Evolutionary conservation across 1,139 yeast genomes (phyloP).

Genomic region (Hansenula anomala): DNA sequence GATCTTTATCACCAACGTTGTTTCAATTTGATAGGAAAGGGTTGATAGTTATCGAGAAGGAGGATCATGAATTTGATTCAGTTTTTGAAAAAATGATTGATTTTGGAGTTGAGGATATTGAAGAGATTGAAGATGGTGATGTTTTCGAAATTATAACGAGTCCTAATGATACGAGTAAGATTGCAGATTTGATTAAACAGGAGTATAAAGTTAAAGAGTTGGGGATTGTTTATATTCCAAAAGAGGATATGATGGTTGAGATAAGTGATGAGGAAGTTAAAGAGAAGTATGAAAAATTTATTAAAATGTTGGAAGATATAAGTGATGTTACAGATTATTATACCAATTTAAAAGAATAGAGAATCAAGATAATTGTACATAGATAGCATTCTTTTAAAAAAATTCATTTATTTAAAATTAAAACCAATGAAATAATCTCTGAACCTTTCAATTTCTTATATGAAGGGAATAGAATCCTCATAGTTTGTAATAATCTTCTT

Average conservation of each 20-base stretch:
- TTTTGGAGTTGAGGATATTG: slow-evolving; percentile 80
- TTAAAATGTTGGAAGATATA: slow-evolving; percentile 60
- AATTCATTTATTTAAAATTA: not conserved
- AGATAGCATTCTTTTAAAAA: not conserved
- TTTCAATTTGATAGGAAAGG: slow-evolving; percentile 80
- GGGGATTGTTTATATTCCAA: slow-evolving; percentile 64
- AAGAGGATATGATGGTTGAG: slow-evolving; percentile 52
- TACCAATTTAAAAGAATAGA: slow-evolving; percentile 34
- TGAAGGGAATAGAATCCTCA: too few species aligned
- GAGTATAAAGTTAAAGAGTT: slow-evolving; percentile 65
- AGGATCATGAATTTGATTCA: slow-evolving; percentile 45
- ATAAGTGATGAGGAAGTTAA: slow-evolving; percentile 49
- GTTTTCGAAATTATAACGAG: slow-evolving; percentile 46
- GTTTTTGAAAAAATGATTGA: slow-evolving; percentile 74
- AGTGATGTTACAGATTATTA: slow-evolving; percentile 81
- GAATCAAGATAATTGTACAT: not conserved
- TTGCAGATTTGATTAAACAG: slow-evolving; percentile 53
- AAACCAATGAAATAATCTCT: too few species aligned
- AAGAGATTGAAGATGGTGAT: slow-evolving; percentile 40
- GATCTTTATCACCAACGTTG: slow-evolving; percentile 70
- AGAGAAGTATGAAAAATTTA: slow-evolving; percentile 52
- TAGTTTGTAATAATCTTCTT: too few species aligned
- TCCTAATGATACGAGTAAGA: slow-evolving; percentile 53
- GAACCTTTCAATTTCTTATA: too few species aligned
- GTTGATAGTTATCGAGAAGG: slow-evolving; percentile 46